Base-by-base conservation (phyloP, 169 alveolate species). In the Babesia sp. region DNA sequence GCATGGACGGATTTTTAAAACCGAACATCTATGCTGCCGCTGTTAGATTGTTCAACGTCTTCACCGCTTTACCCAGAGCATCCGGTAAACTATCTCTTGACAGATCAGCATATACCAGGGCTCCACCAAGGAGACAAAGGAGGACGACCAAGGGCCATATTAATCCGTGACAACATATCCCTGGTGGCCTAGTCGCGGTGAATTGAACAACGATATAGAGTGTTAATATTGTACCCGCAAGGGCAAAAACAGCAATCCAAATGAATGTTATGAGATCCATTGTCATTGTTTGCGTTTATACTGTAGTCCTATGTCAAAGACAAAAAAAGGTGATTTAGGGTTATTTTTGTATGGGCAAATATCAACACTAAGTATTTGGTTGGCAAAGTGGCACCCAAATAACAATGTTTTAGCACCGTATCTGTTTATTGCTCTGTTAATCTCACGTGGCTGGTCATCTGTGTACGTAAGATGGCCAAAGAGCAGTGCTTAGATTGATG, bases 131-230 rank as follows among this genome's bases (percentile, higher is more conserved):
- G 36, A 50, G 54, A 46, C 60, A 50, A 16, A 64, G 59, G 11
- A 64, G 12, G 3, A 64, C 34, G 11, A 64, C 26, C 3, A 64
- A 24, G 3, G 74, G 61, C 50, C 28, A 33, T 28, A 64, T 39
- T 1, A 64, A 59, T 1, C 37, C 61, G 22, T 45, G 74, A 14
- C 51, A 46, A 56, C 74, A 64, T 4, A 64, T 64, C 37, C 74
- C 4, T 4, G 61, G 59, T 29, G 61, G 51, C 4, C 18, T 6
- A 6, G 45, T 1, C 11, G 61, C 46, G 6, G 45, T 28, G 50
- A 11, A 26, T 4, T 18, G 36, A 29, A 64, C 50, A 0, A 64
- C 41, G 28, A 64, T 24, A 31, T 31, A 64, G 39, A 50, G 36
- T 16, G 34, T n/a, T 2, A 50, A 18, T 2, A 64, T 29, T 14